phyloP scores from a whole-genome alignment of 176 grass and related monocot species.

The Dactylis glomerata region DNA sequence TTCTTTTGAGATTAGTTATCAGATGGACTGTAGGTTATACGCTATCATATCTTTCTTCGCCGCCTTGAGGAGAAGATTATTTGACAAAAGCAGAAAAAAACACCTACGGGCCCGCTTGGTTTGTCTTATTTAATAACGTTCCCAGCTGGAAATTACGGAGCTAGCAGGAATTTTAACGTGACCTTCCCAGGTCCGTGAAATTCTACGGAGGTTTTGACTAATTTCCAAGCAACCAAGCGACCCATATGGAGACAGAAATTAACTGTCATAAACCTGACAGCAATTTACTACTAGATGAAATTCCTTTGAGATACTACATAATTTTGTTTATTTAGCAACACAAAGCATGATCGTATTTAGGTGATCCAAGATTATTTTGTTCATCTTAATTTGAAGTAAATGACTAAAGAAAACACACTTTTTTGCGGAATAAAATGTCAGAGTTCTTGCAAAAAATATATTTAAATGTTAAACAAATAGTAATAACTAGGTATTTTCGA shows the following conservation, averaged over 20 bases:
- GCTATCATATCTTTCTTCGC: background rate
- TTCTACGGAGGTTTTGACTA: too few relatives aligned
- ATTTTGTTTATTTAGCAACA: background rate
- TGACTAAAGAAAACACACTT: background rate
- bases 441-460: background rate
- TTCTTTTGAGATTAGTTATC: background rate
- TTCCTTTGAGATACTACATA: background rate
- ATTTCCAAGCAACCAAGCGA: too few relatives aligned
- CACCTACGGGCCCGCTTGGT: too few relatives aligned
- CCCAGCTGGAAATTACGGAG: too few relatives aligned
- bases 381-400: background rate
- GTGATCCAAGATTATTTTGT: background rate
- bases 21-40: background rate
- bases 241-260: background rate
- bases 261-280: background rate
- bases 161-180: too few relatives aligned
- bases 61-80: background rate
- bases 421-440: background rate
- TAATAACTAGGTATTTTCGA: background rate
- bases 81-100: background rate
- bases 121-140: too few relatives aligned
- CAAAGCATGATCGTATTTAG: background rate
- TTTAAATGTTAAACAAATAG: background rate
- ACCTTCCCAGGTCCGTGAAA: too few relatives aligned
- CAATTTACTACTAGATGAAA: background rate